Evolutionary conservation across 2,329 filamentous ascomycete species (phyloP), one percentile per base, ranked within the genome.

Genomic region (Arthrobotrys sinensis): DNA sequence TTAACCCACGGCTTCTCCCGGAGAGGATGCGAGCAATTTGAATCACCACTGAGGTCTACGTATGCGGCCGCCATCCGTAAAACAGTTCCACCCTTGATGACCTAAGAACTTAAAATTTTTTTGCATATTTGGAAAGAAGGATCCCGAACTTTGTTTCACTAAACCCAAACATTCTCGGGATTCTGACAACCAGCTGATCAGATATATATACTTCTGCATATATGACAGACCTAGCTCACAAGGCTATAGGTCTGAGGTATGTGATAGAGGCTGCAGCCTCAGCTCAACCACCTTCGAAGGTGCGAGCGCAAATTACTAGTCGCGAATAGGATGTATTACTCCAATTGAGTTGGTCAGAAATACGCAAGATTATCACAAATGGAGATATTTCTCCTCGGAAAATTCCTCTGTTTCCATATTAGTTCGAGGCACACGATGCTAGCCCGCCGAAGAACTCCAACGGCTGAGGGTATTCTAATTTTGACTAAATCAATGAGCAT

Each of bases 1-100:
- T 60, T 28, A 8, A 28, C 55, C 32, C 36, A 43, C 55, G 55
- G 55, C 34, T 60, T 60, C 55, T 60, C 55, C 55, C 36, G 55
- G 19, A n/a, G 19, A 28, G 24, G 24, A n/a, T 11, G 16, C 16
- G 7, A 21, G n/a, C 52, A 36, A 8, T 36, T 38, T 38, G 2
- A 4, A 21, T 55, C 53, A 32, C 12, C 19, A 11, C 16, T n/a
- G 53, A 55, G 53, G 53, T 8, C n/a, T 40, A 40, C 34, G 34
- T 43, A n/a, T 24, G 5, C 6, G 48, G 36, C 50, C 50, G 28
- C 12, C 7, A 34, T 10, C 19, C 19, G 10, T n/a, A 57, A 10
- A 57, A 38, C 19, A 60, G n/a, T 36, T 60, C 19, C 36, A 10
- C 16, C n/a, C 12, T n/a, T 24, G 24, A 32, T 43, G 36, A 60